Evolutionary conservation across 2,329 filamentous ascomycete genomes (phyloP).

Genomic region (Calonectria naviculata): DNA sequence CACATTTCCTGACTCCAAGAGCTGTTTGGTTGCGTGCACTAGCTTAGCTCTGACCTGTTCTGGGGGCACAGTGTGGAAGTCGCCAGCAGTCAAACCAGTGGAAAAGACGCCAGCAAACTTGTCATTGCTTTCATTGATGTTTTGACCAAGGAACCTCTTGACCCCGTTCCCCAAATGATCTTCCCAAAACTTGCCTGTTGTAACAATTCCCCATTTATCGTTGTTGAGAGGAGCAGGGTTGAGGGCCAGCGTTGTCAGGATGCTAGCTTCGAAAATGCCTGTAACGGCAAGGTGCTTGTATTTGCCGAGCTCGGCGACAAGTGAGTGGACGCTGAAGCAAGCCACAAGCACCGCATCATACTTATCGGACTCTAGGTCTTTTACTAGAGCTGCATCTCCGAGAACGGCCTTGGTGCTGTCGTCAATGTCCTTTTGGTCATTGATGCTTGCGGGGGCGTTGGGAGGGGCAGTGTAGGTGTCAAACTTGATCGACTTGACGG

Average conservation of each 20-base stretch:
- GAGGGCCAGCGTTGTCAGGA: constrained; percentile 71
- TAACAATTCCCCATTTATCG: constrained; percentile 85
- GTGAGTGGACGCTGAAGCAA: constrained; percentile 87
- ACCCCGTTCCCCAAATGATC: constrained; percentile 76
- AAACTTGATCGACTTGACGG: constrained; percentile 56
- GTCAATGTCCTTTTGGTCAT: constrained; percentile 76
- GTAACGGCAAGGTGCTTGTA: constrained; percentile 44
- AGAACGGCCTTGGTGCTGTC: constrained; percentile 73
- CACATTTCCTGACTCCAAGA: constrained; percentile 69
- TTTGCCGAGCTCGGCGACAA: constrained; percentile 70
- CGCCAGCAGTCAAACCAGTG: constrained; percentile 82
- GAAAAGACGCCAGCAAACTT: constrained; percentile 85
- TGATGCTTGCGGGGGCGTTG: constrained; percentile 78
- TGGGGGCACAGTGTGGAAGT: constrained; percentile 78
- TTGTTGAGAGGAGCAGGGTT: constrained; percentile 33
- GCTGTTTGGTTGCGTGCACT: constrained; percentile 73
- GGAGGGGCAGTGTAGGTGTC: constrained; percentile 74
- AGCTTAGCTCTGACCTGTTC: constrained; percentile 75
- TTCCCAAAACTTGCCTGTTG: constrained; percentile 88
- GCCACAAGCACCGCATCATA: constrained; percentile 87
- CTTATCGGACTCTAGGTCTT: constrained; percentile 47
- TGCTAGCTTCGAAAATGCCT: constrained; percentile 90
- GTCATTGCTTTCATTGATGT: constrained; percentile 44
- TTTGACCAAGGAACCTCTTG: constrained; percentile 67
- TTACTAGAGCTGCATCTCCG: constrained; percentile 57